Conservation (phyloP, 345 rosid genomes). For the Salix viminalis region DNA sequence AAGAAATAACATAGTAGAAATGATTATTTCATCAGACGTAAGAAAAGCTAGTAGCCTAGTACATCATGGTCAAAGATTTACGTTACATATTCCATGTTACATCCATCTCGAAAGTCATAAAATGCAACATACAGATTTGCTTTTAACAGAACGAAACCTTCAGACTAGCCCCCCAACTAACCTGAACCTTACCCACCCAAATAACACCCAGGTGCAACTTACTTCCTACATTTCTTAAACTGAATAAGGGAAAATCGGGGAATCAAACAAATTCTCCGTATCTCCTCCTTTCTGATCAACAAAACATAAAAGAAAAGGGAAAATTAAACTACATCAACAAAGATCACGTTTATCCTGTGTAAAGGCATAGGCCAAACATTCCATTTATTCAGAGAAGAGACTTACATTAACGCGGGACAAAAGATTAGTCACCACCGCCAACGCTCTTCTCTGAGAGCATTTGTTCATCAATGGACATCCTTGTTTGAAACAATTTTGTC, state of each 20-base stretch:
- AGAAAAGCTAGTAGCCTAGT: conserved; percentile 5
- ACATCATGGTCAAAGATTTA: conserved; percentile 13
- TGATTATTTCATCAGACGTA: neutral
- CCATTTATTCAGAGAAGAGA: conserved; percentile 32
- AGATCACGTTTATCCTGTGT: conserved; percentile 8
- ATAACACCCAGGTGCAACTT: conserved; percentile 1
- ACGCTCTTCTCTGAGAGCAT: conserved; percentile 11
- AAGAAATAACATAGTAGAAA: neutral
- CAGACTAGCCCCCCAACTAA: neutral
- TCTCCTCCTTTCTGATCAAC: conserved; percentile 10
- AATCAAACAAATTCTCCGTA: neutral
- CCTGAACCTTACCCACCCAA: neutral
- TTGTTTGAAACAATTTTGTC: conserved; percentile 14
- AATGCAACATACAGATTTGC: conserved; percentile 14
- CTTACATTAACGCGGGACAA: conserved; percentile 20
- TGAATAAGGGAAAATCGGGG: conserved; percentile 11
- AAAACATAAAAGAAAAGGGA: neutral
- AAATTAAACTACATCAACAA: conserved; percentile 10
- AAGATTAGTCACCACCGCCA: conserved; percentile 25
- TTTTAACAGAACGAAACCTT: conserved; percentile 1
- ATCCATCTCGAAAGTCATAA: neutral
- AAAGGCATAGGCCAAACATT: conserved; percentile 4
- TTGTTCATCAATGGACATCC: conserved; percentile 8
- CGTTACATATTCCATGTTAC: conserved; percentile 10
- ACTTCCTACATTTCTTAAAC: conserved; percentile 11